These are phyloP conservation scores for Naematelia encephala DNA, from an alignment of 768 basidiomycete genomes.

Conservation along the genomic window DNA sequence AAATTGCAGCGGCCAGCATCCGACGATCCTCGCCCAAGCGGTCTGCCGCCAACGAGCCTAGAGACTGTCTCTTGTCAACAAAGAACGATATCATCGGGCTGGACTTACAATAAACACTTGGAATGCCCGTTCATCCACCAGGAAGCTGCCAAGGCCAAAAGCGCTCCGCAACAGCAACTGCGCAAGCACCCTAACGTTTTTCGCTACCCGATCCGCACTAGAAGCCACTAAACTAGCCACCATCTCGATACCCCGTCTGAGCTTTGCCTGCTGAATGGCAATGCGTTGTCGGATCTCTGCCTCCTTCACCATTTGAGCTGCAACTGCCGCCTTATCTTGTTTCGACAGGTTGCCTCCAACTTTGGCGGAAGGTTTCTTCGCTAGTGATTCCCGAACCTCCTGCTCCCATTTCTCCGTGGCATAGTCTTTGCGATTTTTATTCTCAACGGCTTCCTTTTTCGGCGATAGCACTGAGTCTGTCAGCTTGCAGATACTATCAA, in stretches of 20 bases:
- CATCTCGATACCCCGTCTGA: slow-evolving; percentile 69
- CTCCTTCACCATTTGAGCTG: slow-evolving; percentile 80
- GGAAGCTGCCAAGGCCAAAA: slow-evolving; percentile 59
- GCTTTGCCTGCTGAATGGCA: slow-evolving; percentile 55
- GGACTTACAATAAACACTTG: slow-evolving; percentile 71
- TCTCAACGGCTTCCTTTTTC: slow-evolving; percentile 58
- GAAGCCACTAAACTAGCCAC: slow-evolving; percentile 62
- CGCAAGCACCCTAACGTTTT: slow-evolving; percentile 61
- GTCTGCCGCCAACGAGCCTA: slow-evolving; percentile 70
- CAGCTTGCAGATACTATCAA: not conserved
- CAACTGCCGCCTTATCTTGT: slow-evolving; percentile 76
- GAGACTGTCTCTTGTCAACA: slow-evolving; percentile 53
- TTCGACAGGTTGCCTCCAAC: slow-evolving; percentile 63
- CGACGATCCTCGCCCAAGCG: slow-evolving; percentile 65
- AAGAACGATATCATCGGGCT: not conserved
- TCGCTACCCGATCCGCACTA: slow-evolving; percentile 57
- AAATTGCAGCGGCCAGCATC: slow-evolving; percentile 78
- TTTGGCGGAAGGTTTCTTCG: slow-evolving; percentile 67
- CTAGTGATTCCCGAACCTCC: slow-evolving; percentile 80
- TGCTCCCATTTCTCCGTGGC: slow-evolving; percentile 94
- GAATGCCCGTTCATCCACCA: slow-evolving; percentile 66
- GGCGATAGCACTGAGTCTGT: slow-evolving; percentile 60
- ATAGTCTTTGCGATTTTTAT: slow-evolving; percentile 75
- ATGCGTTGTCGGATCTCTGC: slow-evolving; percentile 64
- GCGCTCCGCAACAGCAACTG: slow-evolving; percentile 65